Evolutionary conservation across 2,329 filamentous ascomycete genomes (phyloP).

Genomic region (Bipolaris oryzae): DNA sequence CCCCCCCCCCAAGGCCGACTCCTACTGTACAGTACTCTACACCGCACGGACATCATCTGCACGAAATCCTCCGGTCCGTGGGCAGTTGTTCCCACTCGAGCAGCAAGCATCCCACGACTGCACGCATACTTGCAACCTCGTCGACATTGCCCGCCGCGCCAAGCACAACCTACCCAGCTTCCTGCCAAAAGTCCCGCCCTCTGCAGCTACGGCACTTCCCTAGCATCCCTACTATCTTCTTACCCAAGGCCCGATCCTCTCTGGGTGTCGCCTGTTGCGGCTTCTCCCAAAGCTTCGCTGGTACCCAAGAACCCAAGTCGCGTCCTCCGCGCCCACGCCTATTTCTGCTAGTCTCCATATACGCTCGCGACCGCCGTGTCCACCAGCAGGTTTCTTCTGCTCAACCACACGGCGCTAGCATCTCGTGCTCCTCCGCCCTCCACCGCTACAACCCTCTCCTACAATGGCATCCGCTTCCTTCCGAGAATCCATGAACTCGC

Average conservation of each 20-base stretch:
- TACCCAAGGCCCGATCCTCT: constrained; percentile 28
- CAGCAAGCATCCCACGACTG: not conserved
- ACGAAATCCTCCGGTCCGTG: constrained; percentile 55
- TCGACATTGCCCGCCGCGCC: not conserved
- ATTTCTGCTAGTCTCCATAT: constrained; percentile 11
- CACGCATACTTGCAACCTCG: not conserved
- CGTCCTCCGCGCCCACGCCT: constrained; percentile 14
- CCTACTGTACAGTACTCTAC: not conserved
- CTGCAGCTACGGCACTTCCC: constrained; percentile 24
- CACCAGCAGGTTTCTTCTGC: constrained; percentile 1
- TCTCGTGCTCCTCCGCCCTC: constrained; percentile 25
- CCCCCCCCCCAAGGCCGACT: no score
- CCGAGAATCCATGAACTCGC: constrained; percentile 89
- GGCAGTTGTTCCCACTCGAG: constrained; percentile 14
- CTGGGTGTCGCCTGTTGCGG: constrained; percentile 47
- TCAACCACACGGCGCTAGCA: constrained; percentile 22
- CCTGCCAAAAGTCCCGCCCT: constrained; percentile 4
- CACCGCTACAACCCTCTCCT: constrained; percentile 1
- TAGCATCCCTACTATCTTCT: constrained; percentile 3
- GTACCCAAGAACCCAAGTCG: constrained; percentile 10
- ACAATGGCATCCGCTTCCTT: constrained; percentile 87
- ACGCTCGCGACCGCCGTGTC: constrained; percentile 14
- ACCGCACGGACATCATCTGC: constrained; percentile 58
- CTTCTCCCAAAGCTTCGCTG: constrained; percentile 40
- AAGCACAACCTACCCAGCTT: constrained; percentile 5